phyloP scores from a whole-genome alignment of 495 filamentous ascomycete species.

The Hypoxylon fuscum region DNA sequence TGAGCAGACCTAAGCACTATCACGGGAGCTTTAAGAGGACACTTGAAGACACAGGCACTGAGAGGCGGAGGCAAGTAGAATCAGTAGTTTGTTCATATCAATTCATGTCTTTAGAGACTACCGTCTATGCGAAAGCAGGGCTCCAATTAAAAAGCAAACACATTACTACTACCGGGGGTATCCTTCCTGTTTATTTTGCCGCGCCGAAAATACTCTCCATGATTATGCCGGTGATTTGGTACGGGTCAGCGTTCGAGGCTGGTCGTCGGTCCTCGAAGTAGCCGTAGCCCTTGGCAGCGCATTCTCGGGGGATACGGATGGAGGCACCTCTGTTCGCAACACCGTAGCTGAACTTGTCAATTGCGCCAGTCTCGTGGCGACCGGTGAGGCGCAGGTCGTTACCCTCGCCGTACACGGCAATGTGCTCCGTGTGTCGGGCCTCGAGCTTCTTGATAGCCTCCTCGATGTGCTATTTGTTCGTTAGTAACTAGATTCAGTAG shows the following conservation, averaged over 20 bases:
- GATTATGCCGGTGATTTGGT: conserved; percentile 94
- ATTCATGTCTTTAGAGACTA: conserved; percentile 36
- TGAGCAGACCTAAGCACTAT: no score
- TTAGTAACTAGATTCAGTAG: conserved; percentile 20
- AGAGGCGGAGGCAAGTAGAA: not conserved
- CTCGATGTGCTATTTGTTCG: conserved; percentile 67
- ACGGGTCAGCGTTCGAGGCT: conserved; percentile 94
- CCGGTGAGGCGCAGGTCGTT: conserved; percentile 93
- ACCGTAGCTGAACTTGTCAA: conserved; percentile 94
- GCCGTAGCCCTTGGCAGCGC: conserved; percentile 91
- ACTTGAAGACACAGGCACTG: no score
- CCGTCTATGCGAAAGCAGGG: conserved; percentile 31
- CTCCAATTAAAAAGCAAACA: conserved; percentile 31
- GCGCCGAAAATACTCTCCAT: conserved; percentile 70
- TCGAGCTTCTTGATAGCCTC: conserved; percentile 86
- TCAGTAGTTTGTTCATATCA: conserved; percentile 22
- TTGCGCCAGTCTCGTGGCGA: conserved; percentile 91
- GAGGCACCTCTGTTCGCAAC: conserved; percentile 95
- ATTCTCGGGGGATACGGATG: conserved; percentile 91
- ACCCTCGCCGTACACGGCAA: conserved; percentile 95
- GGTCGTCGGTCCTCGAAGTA: conserved; percentile 98
- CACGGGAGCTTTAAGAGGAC: no score
- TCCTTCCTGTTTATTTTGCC: conserved; percentile 35
- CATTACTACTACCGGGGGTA: conserved; percentile 37
- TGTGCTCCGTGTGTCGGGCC: conserved; percentile 91